Evolutionary conservation across 2,329 filamentous ascomycete species (phyloP), one percentile per base, ranked within the genome.

Genomic region (Alternaria novae-zelandiae): DNA sequence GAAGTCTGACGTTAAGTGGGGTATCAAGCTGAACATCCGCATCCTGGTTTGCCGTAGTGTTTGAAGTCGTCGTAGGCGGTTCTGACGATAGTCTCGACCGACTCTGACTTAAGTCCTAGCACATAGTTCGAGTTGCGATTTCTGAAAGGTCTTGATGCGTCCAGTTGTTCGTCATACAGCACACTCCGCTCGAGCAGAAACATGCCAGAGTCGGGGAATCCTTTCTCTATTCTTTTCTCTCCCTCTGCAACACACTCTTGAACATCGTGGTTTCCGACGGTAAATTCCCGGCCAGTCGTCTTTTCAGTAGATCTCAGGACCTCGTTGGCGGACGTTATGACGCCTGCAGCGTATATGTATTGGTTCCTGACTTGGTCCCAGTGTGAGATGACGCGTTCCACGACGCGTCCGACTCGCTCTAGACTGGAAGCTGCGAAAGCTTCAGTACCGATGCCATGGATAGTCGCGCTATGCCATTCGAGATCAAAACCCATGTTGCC

Each of bases 131-230:
- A 69, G 36, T 69, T 77, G 49, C 65, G 63, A 43, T 70, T 55
- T 54, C 71, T 51, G 57, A 82, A 81, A 1, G 73, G 61, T 20
- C 62, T 61, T 3, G 61, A 66, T 3, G 71, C 65, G 54, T 65
- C 62, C 45, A 79, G 65, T 25, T 64, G 36, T 54, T 74, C 67
- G 57, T 82, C 79, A 59, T 78, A 80, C 26, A 82, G 57, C 3
- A 82, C 67, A 56, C 75, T 79, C 54, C 79, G 69, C 59, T 81
- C 78, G 57, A 81, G 70, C 46, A 82, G 61, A 45, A 79, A 77
- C 74, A 81, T 79, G 4, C 75, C 78, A 12, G 79, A 77, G 63
- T 81, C 79, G 1, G 75, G 78, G 61, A 73, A 82, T 0, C 80
- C 79, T 46, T 74, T 70, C 43, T 79, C 65, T 26, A 82, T 76